Evolutionary conservation across 2,329 filamentous ascomycete species (phyloP), one percentile per base, ranked within the genome.

Genomic region (Albophoma yamanashiensis): DNA sequence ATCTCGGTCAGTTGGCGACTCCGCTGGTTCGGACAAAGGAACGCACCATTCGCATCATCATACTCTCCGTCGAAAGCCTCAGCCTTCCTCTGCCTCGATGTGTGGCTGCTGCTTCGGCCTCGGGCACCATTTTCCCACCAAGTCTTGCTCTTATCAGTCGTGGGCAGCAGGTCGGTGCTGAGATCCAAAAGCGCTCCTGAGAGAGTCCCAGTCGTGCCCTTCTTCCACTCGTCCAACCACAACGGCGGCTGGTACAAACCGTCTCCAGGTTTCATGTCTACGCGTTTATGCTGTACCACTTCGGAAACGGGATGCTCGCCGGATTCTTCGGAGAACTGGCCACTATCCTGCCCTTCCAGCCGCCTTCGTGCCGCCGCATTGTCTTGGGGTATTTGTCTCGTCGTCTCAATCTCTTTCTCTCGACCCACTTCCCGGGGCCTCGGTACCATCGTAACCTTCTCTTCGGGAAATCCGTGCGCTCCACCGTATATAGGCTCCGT

Each of bases 101-200:
- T 68, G 58, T 75, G 72, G 63, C 80, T 78, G 59, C 74, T 80
- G 67, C 75, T 74, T 66, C 79, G 77, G 62, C 74, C 75, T 62
- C 70, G 79, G 60, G 75, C 76, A 38, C 74, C 78, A 58, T 79
- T 78, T 69, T 95, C 91, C 91, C 91, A 94, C 91, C 91, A 95
- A 1, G 89, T 77, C 64, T 82, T 81, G 62, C 78, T 78, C 62
- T 76, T 81, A 50, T 85, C 82, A 38, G 68, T 66, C 42, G 72
- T 68, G 0, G 67, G 60, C 9, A 66, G 63, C 3, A 73, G 68
- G 8, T 75, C 71, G 11, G 76, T 72, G 60, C 79, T 77, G 39
- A 89, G 79, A 61, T 89, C 83, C 38, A 91, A 78, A 57, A 89
- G 73, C 1, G 77, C 70, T 1, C 82, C 80, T 0, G 79, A 77